A percentile compares a stretch with the other conserved stretches of the same genome.
Evolutionary conservation across 768 basidiomycete genomes (phyloP).

Genomic region (Phylloporus rhodoxanthus): DNA sequence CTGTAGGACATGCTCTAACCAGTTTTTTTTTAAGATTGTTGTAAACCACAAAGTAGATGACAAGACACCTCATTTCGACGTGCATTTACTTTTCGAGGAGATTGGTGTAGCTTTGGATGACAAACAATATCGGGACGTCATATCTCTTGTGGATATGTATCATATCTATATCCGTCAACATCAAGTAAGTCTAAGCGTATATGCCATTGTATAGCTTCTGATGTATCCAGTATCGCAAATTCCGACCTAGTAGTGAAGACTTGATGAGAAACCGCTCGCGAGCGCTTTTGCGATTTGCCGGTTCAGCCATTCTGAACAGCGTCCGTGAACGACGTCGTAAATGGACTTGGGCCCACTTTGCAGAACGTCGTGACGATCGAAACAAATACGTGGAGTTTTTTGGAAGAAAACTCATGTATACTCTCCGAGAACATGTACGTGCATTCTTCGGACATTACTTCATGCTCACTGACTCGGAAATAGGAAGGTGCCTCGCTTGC

Average conservation of each 20-base stretch:
- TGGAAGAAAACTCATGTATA: constrained; percentile 60
- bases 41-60: constrained; percentile 76
- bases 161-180: constrained; percentile 86
- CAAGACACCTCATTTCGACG: constrained; percentile 78
- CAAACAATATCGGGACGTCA: constrained; percentile 89
- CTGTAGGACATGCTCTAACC: constrained; percentile 1
- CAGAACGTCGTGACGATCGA: constrained; percentile 81
- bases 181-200: constrained; percentile 44
- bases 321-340: constrained; percentile 76
- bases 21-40: constrained; percentile 46
- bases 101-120: constrained; percentile 89
- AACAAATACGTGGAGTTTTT: constrained; percentile 80
- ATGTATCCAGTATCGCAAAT: constrained; percentile 63
- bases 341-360: constrained; percentile 93
- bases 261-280: constrained; percentile 53
- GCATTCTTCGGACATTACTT: neutral
- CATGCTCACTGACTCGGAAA: neutral
- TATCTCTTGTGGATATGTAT: constrained; percentile 93
- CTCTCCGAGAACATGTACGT: constrained; percentile 52
- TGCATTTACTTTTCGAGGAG: constrained; percentile 84
- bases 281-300: constrained; percentile 74
- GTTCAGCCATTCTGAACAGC: constrained; percentile 70
- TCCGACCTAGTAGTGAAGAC: constrained; percentile 60
- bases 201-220: constrained; percentile 3
- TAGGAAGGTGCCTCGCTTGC: constrained; percentile 54